Base-by-base conservation (phyloP, 192 early-diverging fungal genomes). In the Borealophlyctis nickersoniae region DNA sequence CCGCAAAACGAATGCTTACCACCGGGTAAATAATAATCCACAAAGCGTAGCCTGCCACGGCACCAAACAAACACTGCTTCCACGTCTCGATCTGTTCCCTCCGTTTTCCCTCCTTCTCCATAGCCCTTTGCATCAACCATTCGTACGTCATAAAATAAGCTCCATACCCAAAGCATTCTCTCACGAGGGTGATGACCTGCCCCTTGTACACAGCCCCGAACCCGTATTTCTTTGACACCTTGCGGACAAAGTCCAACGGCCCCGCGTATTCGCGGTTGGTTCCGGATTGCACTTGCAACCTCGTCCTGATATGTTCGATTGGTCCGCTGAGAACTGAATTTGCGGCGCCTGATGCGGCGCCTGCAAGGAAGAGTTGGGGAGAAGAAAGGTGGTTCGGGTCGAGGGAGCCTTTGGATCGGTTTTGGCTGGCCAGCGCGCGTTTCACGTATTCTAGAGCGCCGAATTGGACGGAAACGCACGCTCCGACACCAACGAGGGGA, bases 381-480 rank as follows among this genome's bases (percentile, higher is more conserved):
- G 86, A 82, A 30, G 88, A 83, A 3, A 98, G 79, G 24, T 70
- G 62, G 4, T 31, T 48, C 4, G 70, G 70, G 56, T 62, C 55
- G 29, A 56, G 27, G 31, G 62, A 35, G 35, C 57, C 67, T n/a
- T 58, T 4, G 23, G 66, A 28, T 2, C 32, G 28, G 66, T 92
- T 93, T 28, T 77, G 62, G 19, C 69, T 59, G 23, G 75, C 75
- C 67, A 92, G 91, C 30, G 77, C 72, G 35, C 96, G 87, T 80
- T 98, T 96, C 76, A 89, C 87, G 52, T 85, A 81, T 77, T 95
- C 89, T 35, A 96, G 76, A 39, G 88, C 91, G 32, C 88, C 78
- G 70, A 98, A 98, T 79, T 98, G 96, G 71, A 98, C 91, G n/a
- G 93, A 94, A 4, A 98, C 96, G 71, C 94, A 96, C 13, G 91